Evolutionary conservation across 345 rosid species (phyloP).

Genomic region (Rhodomyrtus tomentosa): DNA sequence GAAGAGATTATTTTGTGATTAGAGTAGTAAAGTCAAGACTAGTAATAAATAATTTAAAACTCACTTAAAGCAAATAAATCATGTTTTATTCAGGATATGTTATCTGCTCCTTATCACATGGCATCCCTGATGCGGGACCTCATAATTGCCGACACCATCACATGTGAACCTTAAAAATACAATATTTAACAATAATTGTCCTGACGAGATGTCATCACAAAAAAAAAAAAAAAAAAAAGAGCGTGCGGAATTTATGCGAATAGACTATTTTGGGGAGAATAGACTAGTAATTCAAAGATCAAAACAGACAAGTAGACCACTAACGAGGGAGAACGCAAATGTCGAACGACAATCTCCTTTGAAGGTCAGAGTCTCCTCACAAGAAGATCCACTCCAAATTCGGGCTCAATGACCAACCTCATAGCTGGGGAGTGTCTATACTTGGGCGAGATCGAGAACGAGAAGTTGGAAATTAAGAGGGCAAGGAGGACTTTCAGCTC

Average conservation of each 20-base stretch:
- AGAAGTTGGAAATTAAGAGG: constrained; percentile 14
- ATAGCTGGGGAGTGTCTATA: constrained; percentile 17
- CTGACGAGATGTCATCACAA: background rate
- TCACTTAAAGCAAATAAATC: no score
- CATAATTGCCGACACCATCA: no score
- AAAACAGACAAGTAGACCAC: background rate
- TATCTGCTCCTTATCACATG: no score
- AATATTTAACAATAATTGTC: no score
- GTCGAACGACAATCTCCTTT: background rate
- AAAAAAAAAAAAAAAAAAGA: no score
- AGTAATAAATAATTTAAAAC: no score
- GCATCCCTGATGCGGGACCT: no score
- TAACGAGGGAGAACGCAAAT: no score
- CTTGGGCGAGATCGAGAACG: constrained; percentile 14
- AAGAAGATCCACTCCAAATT: constrained; percentile 4
- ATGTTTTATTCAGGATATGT: no score
- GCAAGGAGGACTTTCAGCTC: constrained; percentile 17
- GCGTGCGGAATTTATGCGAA: background rate
- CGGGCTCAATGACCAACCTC: constrained; percentile 2
- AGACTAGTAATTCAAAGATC: background rate
- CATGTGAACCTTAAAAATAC: no score
- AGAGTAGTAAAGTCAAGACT: no score
- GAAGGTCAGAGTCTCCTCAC: background rate
- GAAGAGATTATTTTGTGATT: no score
- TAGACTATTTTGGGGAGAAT: background rate